These are phyloP conservation scores for Pythium sukuiense DNA, from an alignment of 352 stramenopile species.

Conservation along the genomic window DNA sequence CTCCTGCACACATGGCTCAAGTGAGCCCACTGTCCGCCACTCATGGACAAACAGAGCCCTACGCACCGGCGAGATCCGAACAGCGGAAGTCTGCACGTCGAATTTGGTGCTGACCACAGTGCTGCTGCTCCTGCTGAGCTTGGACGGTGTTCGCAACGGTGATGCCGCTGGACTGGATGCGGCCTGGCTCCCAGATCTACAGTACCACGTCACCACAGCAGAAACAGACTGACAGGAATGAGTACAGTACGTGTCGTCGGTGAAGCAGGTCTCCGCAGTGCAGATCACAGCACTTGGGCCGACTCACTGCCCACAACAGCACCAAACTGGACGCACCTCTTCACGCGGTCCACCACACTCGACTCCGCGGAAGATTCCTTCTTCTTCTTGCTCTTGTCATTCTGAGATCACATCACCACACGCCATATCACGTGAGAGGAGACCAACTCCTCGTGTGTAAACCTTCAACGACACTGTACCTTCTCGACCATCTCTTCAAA, in stretches of 20 bases:
- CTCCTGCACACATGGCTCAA: neutral
- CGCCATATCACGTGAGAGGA: neutral
- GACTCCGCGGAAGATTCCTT: constrained; percentile 16
- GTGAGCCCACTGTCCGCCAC: neutral
- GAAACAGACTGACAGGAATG: constrained; percentile 21
- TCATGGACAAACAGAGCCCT: neutral
- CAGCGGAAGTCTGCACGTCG: neutral
- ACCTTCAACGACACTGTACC: constrained; percentile 16
- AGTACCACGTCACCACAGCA: constrained; percentile 1
- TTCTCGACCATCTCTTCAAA: constrained; percentile 89
- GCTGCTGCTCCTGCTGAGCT: neutral
- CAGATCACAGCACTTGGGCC: neutral
- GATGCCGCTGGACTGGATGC: neutral
- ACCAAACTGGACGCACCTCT: constrained; percentile 21
- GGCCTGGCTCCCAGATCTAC: constrained; percentile 8
- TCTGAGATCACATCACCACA: constrained; percentile 8
- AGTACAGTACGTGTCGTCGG: constrained; percentile 5
- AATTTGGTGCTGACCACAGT: neutral
- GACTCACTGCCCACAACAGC: neutral
- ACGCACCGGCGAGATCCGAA: constrained; percentile 12
- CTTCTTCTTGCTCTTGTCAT: constrained; percentile 29
- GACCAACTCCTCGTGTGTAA: neutral
- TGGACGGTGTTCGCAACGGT: neutral
- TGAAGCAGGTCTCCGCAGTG: neutral
- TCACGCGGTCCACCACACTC: constrained; percentile 22